A percentile compares a stretch with the other conserved stretches of the same genome.
Evolutionary conservation across 139 green algal genomes (phyloP).

Genomic region (Micractinium sp.): DNA sequence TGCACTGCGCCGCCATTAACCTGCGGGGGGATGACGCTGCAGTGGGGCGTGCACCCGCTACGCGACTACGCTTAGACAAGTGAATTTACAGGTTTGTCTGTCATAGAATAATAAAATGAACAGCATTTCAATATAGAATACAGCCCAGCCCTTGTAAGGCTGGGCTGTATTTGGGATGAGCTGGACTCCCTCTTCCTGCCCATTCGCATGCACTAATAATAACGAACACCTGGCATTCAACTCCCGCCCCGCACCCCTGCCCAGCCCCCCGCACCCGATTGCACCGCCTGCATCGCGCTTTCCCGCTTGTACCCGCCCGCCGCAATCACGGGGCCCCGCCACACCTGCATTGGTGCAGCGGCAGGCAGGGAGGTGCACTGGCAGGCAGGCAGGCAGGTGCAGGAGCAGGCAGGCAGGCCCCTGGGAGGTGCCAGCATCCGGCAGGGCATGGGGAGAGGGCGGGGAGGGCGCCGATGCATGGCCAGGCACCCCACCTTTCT

Average conservation of each 20-base stretch:
- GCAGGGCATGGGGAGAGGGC: background rate
- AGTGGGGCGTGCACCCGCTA: too few relatives aligned
- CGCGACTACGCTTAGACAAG: too few relatives aligned
- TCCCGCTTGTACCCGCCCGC: constrained; percentile 74
- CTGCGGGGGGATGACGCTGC: too few relatives aligned
- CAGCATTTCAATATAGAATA: too few relatives aligned
- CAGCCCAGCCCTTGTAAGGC: too few relatives aligned
- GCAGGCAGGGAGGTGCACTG: background rate
- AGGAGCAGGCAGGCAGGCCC: background rate
- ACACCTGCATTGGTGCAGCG: constrained; percentile 15
- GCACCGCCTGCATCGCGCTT: constrained; percentile 51
- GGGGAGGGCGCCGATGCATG: background rate
- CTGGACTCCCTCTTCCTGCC: too few relatives aligned
- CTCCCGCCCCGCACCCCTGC: background rate
- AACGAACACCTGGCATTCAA: background rate
- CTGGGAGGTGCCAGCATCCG: background rate
- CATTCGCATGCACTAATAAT: too few relatives aligned
- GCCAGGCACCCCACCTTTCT: constrained; percentile 16
- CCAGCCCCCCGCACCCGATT: constrained; percentile 24
- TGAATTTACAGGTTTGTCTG: too few relatives aligned
- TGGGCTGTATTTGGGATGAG: too few relatives aligned
- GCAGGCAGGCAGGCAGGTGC: background rate
- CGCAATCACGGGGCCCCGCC: constrained; percentile 67
- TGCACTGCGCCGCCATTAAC: too few relatives aligned
- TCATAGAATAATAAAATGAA: too few relatives aligned